A percentile compares a stretch with the other conserved stretches of the same genome.
phyloP scores from a whole-genome alignment of 129 eudicot genomes.

The Artemisia tridentata region DNA sequence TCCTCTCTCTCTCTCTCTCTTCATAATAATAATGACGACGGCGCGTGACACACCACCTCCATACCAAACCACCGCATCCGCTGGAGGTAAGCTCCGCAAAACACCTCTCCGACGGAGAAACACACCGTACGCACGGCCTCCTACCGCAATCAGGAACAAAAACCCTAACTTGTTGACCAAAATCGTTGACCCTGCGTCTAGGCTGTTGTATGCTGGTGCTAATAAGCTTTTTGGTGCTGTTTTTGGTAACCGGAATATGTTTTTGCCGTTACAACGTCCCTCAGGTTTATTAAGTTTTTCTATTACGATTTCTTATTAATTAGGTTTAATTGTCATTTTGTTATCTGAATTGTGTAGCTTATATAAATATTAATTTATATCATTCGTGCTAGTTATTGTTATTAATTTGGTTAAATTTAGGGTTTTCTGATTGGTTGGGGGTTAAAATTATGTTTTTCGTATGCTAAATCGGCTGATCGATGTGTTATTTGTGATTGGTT shows the following conservation, averaged over 20 bases:
- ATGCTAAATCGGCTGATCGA: neutral
- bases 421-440: slow-evolving; percentile 8
- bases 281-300: slow-evolving; percentile 41
- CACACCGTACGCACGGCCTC: slow-evolving; percentile 87
- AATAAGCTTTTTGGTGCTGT: slow-evolving; percentile 48
- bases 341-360: too few species aligned
- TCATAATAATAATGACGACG: slow-evolving; percentile 83
- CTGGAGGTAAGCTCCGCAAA: slow-evolving; percentile 75
- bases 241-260: slow-evolving; percentile 61
- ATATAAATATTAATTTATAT: neutral
- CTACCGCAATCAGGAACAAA: slow-evolving; percentile 45
- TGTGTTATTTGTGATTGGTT: neutral
- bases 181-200: slow-evolving; percentile 79
- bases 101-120: slow-evolving; percentile 45
- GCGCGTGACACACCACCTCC: slow-evolving; percentile 49
- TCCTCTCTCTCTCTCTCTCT: slow-evolving; percentile 21
- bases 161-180: slow-evolving; percentile 62
- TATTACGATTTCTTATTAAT: slow-evolving; percentile 1
- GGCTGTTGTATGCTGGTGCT: slow-evolving; percentile 68
- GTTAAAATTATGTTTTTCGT: neutral
- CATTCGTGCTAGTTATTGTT: too few species aligned
- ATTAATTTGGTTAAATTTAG: neutral
- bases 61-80: slow-evolving; percentile 33
- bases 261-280: slow-evolving; percentile 28
- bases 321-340: too few species aligned